A percentile compares a stretch with the other conserved stretches of the same genome.
Evolutionary conservation across 345 rosid species (phyloP).

Genomic region (Boechera divaricarpa): DNA sequence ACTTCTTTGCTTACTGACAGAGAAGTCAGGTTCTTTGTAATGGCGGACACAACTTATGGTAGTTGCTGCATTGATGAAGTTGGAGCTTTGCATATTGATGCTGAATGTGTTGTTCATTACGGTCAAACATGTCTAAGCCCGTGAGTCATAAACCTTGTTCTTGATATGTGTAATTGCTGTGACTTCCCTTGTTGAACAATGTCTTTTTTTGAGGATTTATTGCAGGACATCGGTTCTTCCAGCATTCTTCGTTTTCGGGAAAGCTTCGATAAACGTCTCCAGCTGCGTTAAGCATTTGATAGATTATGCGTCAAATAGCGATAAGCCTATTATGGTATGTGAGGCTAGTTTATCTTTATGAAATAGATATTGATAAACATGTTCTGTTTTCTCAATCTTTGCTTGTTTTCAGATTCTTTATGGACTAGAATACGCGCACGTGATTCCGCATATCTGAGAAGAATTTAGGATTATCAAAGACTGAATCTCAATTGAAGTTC

Average conservation of each 20-base stretch:
- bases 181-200: neutral
- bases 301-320: neutral
- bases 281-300: constrained; percentile 34
- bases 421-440: constrained; percentile 84
- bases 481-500: constrained; percentile 40
- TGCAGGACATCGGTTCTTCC: constrained; percentile 82
- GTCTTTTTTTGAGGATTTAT: neutral
- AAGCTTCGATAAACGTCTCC: neutral
- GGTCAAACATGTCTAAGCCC: constrained; percentile 97
- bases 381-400: neutral
- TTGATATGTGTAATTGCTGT: neutral
- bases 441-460: constrained; percentile 58
- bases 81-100: constrained; percentile 75
- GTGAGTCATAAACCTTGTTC: constrained; percentile 51
- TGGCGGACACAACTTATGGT: constrained; percentile 94
- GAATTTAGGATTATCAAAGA: constrained; percentile 38
- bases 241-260: constrained; percentile 57
- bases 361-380: neutral
- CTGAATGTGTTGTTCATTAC: constrained; percentile 86
- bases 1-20: constrained; percentile 49
- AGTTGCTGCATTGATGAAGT: constrained; percentile 96
- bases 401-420: constrained; percentile 69
- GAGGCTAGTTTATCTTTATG: constrained; percentile 2
- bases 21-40: constrained; percentile 67
- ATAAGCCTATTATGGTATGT: constrained; percentile 53